phyloP scores from a whole-genome alignment of 2,329 filamentous ascomycete genomes.

The Claviceps capensis region DNA sequence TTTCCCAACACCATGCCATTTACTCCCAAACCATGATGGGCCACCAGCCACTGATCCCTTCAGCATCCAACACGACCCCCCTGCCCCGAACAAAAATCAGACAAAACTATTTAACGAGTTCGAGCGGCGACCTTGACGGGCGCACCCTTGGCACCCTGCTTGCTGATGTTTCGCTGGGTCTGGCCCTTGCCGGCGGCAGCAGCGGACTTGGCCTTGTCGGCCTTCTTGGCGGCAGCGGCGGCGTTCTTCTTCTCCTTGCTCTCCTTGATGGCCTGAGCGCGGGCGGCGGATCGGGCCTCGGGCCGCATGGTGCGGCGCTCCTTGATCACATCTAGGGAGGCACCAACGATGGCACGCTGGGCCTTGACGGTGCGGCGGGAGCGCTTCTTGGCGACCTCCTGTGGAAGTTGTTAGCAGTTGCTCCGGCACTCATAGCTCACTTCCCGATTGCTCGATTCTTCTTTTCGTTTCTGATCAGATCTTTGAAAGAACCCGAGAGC shows the following conservation, averaged over 20 bases:
- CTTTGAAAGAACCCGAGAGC: background rate
- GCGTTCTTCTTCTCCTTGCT: conserved; percentile 97
- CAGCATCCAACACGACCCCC: background rate
- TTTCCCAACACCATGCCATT: too few relatives aligned
- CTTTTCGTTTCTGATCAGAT: background rate
- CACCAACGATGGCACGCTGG: conserved; percentile 98
- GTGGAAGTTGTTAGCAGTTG: conserved; percentile 28
- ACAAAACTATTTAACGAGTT: conserved; percentile 47
- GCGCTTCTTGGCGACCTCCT: conserved; percentile 99
- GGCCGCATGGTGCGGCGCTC: conserved; percentile 91
- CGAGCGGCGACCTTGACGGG: conserved; percentile 73
- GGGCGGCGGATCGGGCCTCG: conserved; percentile 87
- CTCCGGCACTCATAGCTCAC: too few relatives aligned
- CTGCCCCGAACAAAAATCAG: conserved; percentile 1
- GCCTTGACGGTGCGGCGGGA: conserved; percentile 95
- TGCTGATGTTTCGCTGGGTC: conserved; percentile 71
- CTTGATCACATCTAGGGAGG: conserved; percentile 99
- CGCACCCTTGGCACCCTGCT: conserved; percentile 93
- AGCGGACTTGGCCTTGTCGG: conserved; percentile 94
- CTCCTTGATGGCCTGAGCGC: conserved; percentile 83
- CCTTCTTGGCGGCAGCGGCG: conserved; percentile 86
- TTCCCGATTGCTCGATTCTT: background rate
- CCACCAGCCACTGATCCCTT: too few relatives aligned
- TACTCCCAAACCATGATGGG: too few relatives aligned
- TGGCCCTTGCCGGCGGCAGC: conserved; percentile 62